Conservation (phyloP, 305 asterid species). For the Striga hermonthica region DNA sequence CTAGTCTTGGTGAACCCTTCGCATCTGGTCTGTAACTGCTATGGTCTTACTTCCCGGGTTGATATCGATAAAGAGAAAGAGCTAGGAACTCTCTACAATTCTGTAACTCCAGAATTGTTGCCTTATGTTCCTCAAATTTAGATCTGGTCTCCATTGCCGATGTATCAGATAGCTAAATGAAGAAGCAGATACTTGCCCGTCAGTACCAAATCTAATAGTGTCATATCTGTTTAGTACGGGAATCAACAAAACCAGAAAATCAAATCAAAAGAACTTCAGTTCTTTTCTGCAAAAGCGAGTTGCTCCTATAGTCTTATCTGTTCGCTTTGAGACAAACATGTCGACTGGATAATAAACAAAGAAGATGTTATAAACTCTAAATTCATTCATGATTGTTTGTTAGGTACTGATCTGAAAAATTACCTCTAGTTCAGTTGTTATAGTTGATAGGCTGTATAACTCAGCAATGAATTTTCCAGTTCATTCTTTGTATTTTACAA, state of each 20-base stretch:
- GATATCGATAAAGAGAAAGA: too few species aligned
- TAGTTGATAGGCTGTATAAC: constrained; percentile 44
- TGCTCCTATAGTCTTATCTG: constrained; percentile 56
- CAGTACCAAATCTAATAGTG: not conserved
- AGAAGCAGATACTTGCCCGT: not conserved
- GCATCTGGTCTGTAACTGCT: too few species aligned
- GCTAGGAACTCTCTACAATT: too few species aligned
- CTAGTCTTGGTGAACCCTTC: too few species aligned
- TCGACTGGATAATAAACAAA: constrained; percentile 39
- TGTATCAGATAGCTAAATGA: constrained; percentile 51
- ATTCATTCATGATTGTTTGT: not conserved
- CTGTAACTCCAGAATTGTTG: constrained; percentile 43
- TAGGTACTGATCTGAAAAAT: constrained; percentile 3
- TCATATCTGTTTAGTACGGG: not conserved
- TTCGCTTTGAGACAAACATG: constrained; percentile 50
- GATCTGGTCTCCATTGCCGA: constrained; percentile 53
- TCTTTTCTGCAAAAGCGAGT: constrained; percentile 52
- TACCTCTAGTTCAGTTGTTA: constrained; percentile 59
- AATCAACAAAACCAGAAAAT: constrained; percentile 5
- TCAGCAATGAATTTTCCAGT: constrained; percentile 47
- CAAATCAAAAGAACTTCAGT: constrained; percentile 39
- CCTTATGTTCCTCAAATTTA: constrained; percentile 54
- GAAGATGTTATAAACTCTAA: constrained; percentile 3
- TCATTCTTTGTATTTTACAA: constrained; percentile 44
- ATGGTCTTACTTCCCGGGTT: too few species aligned